A percentile compares a stretch with the other conserved stretches of the same genome.
Conservation (phyloP, 2,329 filamentous ascomycete species). For the Magnaporthiopsis poae region DNA sequence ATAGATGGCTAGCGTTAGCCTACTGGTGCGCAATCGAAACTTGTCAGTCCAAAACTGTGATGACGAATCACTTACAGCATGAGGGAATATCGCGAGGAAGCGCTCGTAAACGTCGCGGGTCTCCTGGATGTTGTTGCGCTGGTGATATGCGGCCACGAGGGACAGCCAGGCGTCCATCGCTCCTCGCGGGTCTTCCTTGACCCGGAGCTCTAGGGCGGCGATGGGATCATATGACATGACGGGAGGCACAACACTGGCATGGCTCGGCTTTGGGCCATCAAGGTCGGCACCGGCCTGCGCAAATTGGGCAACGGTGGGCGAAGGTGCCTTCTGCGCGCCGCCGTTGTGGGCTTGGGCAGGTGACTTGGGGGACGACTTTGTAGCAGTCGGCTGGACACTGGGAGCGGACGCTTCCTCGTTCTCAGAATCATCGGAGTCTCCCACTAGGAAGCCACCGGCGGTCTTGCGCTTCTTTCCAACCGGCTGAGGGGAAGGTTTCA, state of each 20-base stretch:
- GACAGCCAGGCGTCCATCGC: slow-evolving; percentile 86
- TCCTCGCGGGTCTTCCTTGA: slow-evolving; percentile 84
- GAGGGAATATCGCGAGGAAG: slow-evolving; percentile 80
- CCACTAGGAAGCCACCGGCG: slow-evolving; percentile 50
- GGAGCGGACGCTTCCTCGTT: slow-evolving; percentile 26
- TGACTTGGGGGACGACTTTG: background rate
- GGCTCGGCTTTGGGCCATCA: slow-evolving; percentile 6
- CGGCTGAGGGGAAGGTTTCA: slow-evolving; percentile 26
- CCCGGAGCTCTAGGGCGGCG: slow-evolving; percentile 76
- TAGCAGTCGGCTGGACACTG: background rate
- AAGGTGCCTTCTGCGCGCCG: slow-evolving; percentile 17
- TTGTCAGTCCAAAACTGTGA: background rate
- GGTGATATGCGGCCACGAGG: slow-evolving; percentile 75
- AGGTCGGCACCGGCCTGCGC: slow-evolving; percentile 1
- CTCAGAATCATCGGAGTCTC: slow-evolving; percentile 47
- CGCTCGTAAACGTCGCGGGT: slow-evolving; percentile 71
- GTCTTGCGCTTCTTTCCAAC: slow-evolving; percentile 48
- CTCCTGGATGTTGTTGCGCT: slow-evolving; percentile 72
- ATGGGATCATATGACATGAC: slow-evolving; percentile 56
- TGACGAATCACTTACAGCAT: slow-evolving; percentile 59
- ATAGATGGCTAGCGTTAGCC: background rate
- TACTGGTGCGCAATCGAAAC: background rate
- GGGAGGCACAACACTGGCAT: slow-evolving; percentile 6
- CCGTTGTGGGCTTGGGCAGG: slow-evolving; percentile 8
- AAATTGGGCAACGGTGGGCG: background rate